Base-by-base conservation (phyloP, 805 yeast species). In the Kodamaea fukazawae region DNA sequence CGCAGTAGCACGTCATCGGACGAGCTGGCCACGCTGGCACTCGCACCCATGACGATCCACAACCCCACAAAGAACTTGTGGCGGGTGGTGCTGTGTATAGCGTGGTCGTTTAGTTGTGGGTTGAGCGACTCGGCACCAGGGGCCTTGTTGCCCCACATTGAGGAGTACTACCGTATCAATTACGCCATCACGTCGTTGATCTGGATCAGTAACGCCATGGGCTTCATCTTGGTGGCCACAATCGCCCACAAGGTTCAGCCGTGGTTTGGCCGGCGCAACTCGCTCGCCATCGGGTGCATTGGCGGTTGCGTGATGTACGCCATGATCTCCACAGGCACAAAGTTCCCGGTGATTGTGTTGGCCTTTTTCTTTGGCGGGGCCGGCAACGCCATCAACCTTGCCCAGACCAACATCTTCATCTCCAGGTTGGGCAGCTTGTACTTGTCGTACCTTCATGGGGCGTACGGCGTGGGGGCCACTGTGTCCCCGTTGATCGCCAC, bases 391-490 rank as follows among this genome's bases (percentile, higher is more conserved):
- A 54, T 66, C 28, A 68, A 70, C 2, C 43, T 73, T 16, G 65
- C 81, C 4, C 80, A 76, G 45, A 65, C 67, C 32, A 79, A 78
- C 49, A 70, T 78, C 12, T 78, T 76, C 47, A 44, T 78, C 13
- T 60, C 79, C 3, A 57, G 70, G 41, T 58, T 81, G 27, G 68
- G 69, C 16, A 78, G 83, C 34, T 75, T 72, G 38, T 66, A 76
- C 42, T 67, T 83, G 60, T 86, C 90, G 1, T 57, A 69, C 17
- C 64, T 76, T 42, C 93, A 85, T 61, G 90, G 86, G 1, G 54
- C 69, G 10, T 85, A 83, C 57, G 95, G 95, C 1, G 49, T 78
- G 2, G 89, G 90, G 2, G 86, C 89, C 1, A 79, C 86, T 33
- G 47, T 80, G 1, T 73, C 87, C 2, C 90, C 95, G 2, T 71